Evolutionary conservation across 345 rosid genomes (phyloP).

Genomic region (Hevea brasiliensis): DNA sequence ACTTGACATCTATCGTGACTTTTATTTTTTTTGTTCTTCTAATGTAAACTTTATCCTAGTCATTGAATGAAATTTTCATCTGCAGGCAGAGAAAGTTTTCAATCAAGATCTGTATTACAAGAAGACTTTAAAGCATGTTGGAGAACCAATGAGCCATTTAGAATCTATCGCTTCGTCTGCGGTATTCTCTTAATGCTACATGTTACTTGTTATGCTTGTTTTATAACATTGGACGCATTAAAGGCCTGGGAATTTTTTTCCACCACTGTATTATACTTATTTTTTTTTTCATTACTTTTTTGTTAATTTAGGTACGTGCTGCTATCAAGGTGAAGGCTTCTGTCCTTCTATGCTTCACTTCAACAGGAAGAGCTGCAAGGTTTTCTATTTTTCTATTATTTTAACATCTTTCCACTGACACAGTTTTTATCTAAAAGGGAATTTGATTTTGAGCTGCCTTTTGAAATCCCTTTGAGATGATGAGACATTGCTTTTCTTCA

Average conservation of each 20-base stretch:
- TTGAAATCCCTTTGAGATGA: not conserved
- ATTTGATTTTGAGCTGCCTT: not conserved
- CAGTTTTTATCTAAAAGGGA: not conserved
- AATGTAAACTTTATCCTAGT: not conserved
- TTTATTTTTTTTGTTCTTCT: not conserved
- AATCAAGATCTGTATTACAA: constrained; percentile 90
- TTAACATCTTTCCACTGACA: constrained; percentile 21
- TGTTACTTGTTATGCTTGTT: not conserved
- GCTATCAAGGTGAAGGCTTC: constrained; percentile 99
- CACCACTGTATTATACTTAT: not conserved
- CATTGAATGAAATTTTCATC: no score
- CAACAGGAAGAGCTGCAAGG: constrained; percentile 99
- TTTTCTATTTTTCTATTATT: not conserved
- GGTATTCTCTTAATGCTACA: constrained; percentile 39
- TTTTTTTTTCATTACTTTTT: not conserved
- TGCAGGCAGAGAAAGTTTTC: constrained; percentile 98
- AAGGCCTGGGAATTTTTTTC: not conserved
- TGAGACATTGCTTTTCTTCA: not conserved
- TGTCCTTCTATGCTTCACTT: constrained; percentile 90
- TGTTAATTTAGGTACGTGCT: constrained; percentile 66
- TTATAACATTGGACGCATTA: not conserved
- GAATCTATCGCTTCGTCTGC: constrained; percentile 98
- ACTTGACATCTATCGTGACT: no score
- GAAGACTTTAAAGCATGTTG: constrained; percentile 81
- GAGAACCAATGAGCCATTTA: constrained; percentile 94